A percentile compares a stretch with the other conserved stretches of the same genome.
Conservation (phyloP, 345 rosid species). For the Zanthoxylum bungeanum region DNA sequence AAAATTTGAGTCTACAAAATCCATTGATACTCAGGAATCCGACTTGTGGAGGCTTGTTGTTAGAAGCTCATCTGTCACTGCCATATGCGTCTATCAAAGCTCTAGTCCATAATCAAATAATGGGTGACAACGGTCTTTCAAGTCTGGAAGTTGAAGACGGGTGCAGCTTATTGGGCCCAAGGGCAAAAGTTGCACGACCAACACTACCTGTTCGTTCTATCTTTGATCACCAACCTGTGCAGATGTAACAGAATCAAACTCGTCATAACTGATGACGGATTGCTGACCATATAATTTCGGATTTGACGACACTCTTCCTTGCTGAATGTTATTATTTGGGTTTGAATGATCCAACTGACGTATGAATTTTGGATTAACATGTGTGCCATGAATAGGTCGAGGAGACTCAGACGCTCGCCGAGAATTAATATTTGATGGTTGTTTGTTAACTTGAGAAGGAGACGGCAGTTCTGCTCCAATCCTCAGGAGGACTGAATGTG, state of each 20-base stretch:
- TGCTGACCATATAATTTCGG: conserved; percentile 42
- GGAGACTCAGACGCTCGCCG: conserved; percentile 64
- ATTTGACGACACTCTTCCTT: conserved; percentile 38
- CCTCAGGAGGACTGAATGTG: conserved; percentile 58
- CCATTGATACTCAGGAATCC: conserved; percentile 54
- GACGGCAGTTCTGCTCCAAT: conserved; percentile 68
- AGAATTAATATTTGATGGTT: conserved; percentile 44
- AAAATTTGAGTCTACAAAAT: too few relatives aligned
- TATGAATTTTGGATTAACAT: conserved; percentile 94
- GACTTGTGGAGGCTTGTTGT: conserved; percentile 41
- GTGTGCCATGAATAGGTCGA: conserved; percentile 82
- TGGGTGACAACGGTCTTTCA: conserved; percentile 39
- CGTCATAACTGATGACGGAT: conserved; percentile 39
- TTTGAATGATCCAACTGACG: conserved; percentile 76
- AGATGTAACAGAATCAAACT: conserved; percentile 43
- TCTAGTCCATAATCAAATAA: conserved; percentile 62
- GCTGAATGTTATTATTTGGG: conserved; percentile 44
- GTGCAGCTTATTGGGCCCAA: conserved; percentile 46
- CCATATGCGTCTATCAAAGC: conserved; percentile 98
- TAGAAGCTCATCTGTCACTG: conserved; percentile 54
- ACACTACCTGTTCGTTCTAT: conserved; percentile 36
- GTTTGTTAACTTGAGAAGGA: conserved; percentile 45
- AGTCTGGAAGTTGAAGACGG: conserved; percentile 41
- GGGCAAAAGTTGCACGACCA: conserved; percentile 43
- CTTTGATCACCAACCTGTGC: conserved; percentile 54